These are phyloP conservation scores for Ceratocystis albifundus DNA, from an alignment of 2,329 filamentous ascomycete genomes.

Conservation along the genomic window DNA sequence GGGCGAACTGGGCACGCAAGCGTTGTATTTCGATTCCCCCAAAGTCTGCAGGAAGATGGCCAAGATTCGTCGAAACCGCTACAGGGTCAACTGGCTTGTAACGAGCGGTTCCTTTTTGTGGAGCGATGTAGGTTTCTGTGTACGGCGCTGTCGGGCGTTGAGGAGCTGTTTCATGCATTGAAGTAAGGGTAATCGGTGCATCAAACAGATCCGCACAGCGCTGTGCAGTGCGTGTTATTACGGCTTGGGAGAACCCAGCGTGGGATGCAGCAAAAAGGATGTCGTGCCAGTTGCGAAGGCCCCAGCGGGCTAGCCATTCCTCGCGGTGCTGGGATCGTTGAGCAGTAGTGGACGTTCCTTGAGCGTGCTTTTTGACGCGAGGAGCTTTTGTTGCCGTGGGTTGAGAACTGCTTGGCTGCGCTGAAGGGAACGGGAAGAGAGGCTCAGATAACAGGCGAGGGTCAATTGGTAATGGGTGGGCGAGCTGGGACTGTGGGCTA, in stretches of 20 bases:
- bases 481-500: background rate
- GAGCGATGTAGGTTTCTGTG: background rate
- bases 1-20: slow-evolving; percentile 1
- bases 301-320: slow-evolving; percentile 30
- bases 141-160: background rate
- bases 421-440: slow-evolving; percentile 8
- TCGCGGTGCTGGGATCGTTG: slow-evolving; percentile 22
- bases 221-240: slow-evolving; percentile 56
- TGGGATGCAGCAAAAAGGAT: slow-evolving; percentile 68
- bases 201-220: slow-evolving; percentile 67
- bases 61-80: slow-evolving; percentile 25
- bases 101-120: background rate
- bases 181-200: slow-evolving; percentile 55
- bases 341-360: background rate
- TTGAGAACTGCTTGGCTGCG: background rate
- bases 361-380: background rate
- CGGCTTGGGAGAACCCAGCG: slow-evolving; percentile 53
- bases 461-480: background rate
- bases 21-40: background rate
- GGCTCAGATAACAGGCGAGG: background rate
- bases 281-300: slow-evolving; percentile 69
- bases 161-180: slow-evolving; percentile 33
- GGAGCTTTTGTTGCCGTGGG: background rate
- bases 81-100: slow-evolving; percentile 24
- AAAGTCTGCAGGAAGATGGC: slow-evolving; percentile 25